phyloP scores from a whole-genome alignment of 2,329 filamentous ascomycete species.

The Ophiostoma piceae region DNA sequence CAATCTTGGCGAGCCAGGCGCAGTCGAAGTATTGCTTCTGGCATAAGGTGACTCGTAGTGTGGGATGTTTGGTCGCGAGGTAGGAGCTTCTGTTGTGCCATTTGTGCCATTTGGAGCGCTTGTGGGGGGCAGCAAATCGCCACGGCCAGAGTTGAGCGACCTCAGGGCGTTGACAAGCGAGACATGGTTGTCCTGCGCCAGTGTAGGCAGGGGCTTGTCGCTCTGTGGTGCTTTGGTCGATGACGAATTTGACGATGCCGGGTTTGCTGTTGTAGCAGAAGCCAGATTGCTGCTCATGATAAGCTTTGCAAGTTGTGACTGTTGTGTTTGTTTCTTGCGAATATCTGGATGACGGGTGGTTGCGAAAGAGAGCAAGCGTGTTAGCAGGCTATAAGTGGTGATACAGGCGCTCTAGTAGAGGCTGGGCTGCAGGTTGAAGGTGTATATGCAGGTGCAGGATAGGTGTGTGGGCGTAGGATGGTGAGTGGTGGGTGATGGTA shows the following conservation, averaged over 20 bases:
- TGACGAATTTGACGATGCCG: slow-evolving; percentile 31
- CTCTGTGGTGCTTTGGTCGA: slow-evolving; percentile 27
- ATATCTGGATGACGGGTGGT: slow-evolving; percentile 19
- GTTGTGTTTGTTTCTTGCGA: slow-evolving; percentile 29
- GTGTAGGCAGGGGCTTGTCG: slow-evolving; percentile 30
- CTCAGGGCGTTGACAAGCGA: slow-evolving; percentile 33
- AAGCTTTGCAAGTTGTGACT: slow-evolving; percentile 32
- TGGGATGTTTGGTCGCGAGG: slow-evolving; percentile 32
- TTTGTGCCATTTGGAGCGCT: slow-evolving; percentile 34
- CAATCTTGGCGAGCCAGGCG: slow-evolving; percentile 55
- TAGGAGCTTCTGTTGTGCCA: slow-evolving; percentile 29
- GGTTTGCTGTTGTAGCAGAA: slow-evolving; percentile 28
- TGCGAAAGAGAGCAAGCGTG: slow-evolving; percentile 9
- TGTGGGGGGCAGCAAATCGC: slow-evolving; percentile 4
- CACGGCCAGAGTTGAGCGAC: slow-evolving; percentile 31
- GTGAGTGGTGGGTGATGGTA: background rate
- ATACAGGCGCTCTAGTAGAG: background rate
- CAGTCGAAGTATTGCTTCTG: slow-evolving; percentile 54
- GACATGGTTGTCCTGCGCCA: slow-evolving; percentile 27
- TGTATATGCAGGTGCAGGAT: background rate
- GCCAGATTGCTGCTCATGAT: slow-evolving; percentile 38
- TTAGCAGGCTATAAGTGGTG: slow-evolving; percentile 16
- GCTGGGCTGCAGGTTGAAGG: background rate
- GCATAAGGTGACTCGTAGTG: slow-evolving; percentile 51
- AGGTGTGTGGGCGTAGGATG: background rate